These are phyloP conservation scores for Diaporthe citriasiana DNA, from an alignment of 2,329 filamentous ascomycete genomes.

Conservation along the genomic window DNA sequence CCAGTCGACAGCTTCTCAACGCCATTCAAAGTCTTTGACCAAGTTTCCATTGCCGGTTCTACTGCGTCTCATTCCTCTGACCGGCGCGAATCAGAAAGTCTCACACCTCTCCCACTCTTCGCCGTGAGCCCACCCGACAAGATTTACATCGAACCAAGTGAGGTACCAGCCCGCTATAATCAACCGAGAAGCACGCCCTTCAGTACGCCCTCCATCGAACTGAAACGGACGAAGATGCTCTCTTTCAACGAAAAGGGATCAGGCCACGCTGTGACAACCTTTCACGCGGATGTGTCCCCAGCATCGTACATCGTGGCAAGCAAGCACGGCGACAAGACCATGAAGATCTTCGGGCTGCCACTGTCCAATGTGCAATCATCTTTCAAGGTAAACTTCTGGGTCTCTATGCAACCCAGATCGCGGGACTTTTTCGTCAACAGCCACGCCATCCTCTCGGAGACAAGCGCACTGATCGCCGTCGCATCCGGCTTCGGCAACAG, in stretches of 20 bases:
- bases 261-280: conserved; percentile 49
- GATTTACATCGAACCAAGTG: conserved; percentile 30
- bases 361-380: conserved; percentile 46
- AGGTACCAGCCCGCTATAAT: conserved; percentile 12
- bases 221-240: conserved; percentile 45
- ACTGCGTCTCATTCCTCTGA: not conserved
- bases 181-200: not conserved
- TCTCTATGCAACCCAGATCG: conserved; percentile 54
- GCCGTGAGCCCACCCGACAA: conserved; percentile 39
- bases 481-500: conserved; percentile 56
- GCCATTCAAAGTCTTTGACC: not conserved
- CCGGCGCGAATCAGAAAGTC: not conserved
- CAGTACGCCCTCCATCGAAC: not conserved
- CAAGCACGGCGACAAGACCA: conserved; percentile 51
- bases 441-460: conserved; percentile 57
- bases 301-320: conserved; percentile 53
- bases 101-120: conserved; percentile 21
- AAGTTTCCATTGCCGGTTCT: not conserved
- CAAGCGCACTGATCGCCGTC: conserved; percentile 54
- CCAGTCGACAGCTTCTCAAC: not conserved
- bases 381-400: conserved; percentile 57
- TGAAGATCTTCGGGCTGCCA: conserved; percentile 48
- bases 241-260: conserved; percentile 49
- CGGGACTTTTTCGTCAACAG: conserved; percentile 60
- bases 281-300: conserved; percentile 55